A percentile compares a stretch with the other conserved stretches of the same genome.
These are phyloP conservation scores for Naganishia friedmannii DNA, from an alignment of 768 basidiomycete genomes.

Conservation along the genomic window DNA sequence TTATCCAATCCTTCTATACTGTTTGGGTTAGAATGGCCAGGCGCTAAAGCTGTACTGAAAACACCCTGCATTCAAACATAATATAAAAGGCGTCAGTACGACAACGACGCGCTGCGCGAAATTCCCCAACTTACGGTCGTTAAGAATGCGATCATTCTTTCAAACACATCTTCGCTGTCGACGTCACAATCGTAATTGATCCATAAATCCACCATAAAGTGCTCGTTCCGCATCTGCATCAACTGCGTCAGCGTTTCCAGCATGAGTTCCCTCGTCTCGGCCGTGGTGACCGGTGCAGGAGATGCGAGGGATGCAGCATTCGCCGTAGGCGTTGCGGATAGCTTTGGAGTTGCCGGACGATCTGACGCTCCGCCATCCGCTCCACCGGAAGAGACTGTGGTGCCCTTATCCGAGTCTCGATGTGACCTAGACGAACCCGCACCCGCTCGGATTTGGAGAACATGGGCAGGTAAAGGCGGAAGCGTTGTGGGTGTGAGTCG, in stretches of 20 bases:
- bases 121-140: slow-evolving; percentile 63
- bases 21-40: slow-evolving; percentile 60
- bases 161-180: slow-evolving; percentile 94
- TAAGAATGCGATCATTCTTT: slow-evolving; percentile 75
- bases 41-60: slow-evolving; percentile 63
- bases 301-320: slow-evolving; percentile 49
- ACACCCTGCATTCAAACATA: slow-evolving; percentile 63
- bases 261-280: slow-evolving; percentile 82
- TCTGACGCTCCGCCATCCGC: slow-evolving; percentile 41
- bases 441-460: slow-evolving; percentile 30
- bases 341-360: slow-evolving; percentile 23
- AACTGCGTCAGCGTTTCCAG: slow-evolving; percentile 81
- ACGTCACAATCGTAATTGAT: slow-evolving; percentile 95
- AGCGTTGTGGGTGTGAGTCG: slow-evolving; percentile 63
- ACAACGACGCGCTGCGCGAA: slow-evolving; percentile 4
- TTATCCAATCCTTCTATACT: slow-evolving; percentile 56
- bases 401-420: slow-evolving; percentile 28
- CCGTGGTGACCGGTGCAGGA: slow-evolving; percentile 60
- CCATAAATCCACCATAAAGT: slow-evolving; percentile 94
- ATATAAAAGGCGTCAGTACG: background rate
- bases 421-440: slow-evolving; percentile 49
- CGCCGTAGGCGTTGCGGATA: slow-evolving; percentile 53
- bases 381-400: slow-evolving; percentile 33
- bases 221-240: slow-evolving; percentile 64
- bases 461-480: slow-evolving; percentile 38